Percentiles rank a stretch among this genome's conserved stretches.
Conservation (phyloP, 345 rosid species). For the Schrenkiella parvula region DNA sequence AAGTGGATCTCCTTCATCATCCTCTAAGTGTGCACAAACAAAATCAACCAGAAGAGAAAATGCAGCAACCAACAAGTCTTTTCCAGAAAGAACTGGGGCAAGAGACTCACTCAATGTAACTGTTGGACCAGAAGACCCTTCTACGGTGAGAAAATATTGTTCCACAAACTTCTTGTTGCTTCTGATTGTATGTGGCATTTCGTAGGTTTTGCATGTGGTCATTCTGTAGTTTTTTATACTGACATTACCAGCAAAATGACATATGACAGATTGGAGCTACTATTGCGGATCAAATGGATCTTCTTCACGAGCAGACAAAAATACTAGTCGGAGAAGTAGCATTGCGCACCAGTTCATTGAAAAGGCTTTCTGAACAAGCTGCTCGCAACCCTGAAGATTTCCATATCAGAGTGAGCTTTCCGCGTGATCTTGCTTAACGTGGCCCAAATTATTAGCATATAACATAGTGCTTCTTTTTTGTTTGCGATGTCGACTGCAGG, state of each 20-base stretch:
- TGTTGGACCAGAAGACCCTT: constrained; percentile 48
- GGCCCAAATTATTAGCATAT: neutral
- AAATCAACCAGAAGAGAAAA: constrained; percentile 58
- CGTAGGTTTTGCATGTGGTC: constrained; percentile 11
- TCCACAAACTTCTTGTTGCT: neutral
- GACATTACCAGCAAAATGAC: constrained; percentile 12
- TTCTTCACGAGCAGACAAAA: constrained; percentile 94
- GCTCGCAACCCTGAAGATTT: constrained; percentile 77
- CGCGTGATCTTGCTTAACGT: constrained; percentile 11
- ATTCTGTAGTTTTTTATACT: constrained; percentile 8
- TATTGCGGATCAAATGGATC: constrained; percentile 93
- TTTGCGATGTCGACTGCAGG: constrained; percentile 20
- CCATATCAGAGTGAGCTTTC: constrained; percentile 54
- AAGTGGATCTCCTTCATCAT: constrained; percentile 63
- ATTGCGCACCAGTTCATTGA: constrained; percentile 78
- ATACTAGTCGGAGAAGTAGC: constrained; percentile 98
- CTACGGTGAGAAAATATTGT: constrained; percentile 47
- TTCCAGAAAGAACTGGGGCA: constrained; percentile 66
- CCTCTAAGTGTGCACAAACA: constrained; percentile 59
- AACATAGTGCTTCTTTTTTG: constrained; percentile 2
- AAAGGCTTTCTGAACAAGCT: constrained; percentile 86
- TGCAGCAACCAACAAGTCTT: constrained; percentile 40
- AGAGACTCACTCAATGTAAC: constrained; percentile 66
- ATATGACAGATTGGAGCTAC: constrained; percentile 47
- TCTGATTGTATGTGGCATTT: neutral